Percentiles rank a stretch among this genome's conserved stretches.
These are phyloP conservation scores for Penicillium riverlandense DNA, from an alignment of 495 filamentous ascomycete species.

Conservation along the genomic window DNA sequence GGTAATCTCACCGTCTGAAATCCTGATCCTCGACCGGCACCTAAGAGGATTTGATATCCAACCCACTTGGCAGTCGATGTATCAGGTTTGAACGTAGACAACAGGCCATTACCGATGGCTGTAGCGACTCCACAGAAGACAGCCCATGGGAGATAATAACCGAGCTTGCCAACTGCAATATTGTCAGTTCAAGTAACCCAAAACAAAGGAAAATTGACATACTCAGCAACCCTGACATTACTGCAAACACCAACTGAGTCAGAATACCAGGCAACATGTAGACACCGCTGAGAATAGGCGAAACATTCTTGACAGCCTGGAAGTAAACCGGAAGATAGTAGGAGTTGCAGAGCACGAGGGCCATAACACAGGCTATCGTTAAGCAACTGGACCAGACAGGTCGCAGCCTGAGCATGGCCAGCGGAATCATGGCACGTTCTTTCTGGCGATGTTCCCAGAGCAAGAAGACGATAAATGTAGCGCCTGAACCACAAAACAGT, in stretches of 20 bases:
- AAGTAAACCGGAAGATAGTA: slow-evolving; percentile 39
- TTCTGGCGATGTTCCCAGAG: slow-evolving; percentile 41
- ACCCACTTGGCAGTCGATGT: slow-evolving; percentile 43
- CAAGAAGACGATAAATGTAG: slow-evolving; percentile 32
- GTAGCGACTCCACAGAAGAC: slow-evolving; percentile 19
- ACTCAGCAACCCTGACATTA: slow-evolving; percentile 37
- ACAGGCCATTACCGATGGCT: slow-evolving; percentile 40
- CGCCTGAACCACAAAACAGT: slow-evolving; percentile 44
- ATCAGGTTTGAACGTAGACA: slow-evolving; percentile 37
- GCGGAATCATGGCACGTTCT: slow-evolving; percentile 46
- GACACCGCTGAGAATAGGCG: slow-evolving; percentile 28
- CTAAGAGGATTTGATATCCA: slow-evolving; percentile 50
- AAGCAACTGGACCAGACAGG: slow-evolving; percentile 27
- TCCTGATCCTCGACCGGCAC: slow-evolving; percentile 42
- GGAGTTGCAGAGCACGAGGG: slow-evolving; percentile 12
- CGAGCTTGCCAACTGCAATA: slow-evolving; percentile 26
- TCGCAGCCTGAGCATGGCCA: slow-evolving; percentile 20
- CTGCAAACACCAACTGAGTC: slow-evolving; percentile 37
- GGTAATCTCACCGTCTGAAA: slow-evolving; percentile 31
- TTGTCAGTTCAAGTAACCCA: slow-evolving; percentile 5
- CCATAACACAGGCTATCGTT: slow-evolving; percentile 11
- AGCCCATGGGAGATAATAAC: slow-evolving; percentile 44
- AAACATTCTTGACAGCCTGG: slow-evolving; percentile 23
- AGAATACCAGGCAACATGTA: slow-evolving; percentile 40
- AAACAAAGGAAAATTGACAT: slow-evolving; percentile 1